These are phyloP conservation scores for Lasiosphaeria miniovina DNA, from an alignment of 495 filamentous ascomycete species.

Conservation along the genomic window DNA sequence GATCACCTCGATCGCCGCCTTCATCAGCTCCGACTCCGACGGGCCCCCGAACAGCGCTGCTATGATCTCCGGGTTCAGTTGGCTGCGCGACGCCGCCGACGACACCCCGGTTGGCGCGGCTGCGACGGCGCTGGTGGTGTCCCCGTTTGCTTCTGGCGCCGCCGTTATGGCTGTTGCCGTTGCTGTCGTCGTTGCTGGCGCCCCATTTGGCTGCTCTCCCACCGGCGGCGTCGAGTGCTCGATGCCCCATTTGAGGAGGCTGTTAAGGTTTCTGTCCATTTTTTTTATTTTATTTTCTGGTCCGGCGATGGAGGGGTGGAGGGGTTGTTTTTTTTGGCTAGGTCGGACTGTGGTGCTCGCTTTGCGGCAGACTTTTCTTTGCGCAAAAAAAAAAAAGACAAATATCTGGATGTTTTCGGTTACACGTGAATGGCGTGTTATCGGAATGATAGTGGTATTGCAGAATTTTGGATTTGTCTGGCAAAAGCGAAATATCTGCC, in stretches of 20 bases:
- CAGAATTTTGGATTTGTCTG: too few species aligned
- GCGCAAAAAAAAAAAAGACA: not conserved
- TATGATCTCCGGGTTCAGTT: constrained; percentile 63
- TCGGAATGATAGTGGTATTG: too few species aligned
- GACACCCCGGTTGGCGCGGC: constrained; percentile 1
- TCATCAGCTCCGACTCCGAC: constrained; percentile 88
- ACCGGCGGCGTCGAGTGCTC: constrained; percentile 53
- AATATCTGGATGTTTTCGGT: too few species aligned
- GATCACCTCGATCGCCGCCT: constrained; percentile 71
- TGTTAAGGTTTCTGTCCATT: constrained; percentile 50
- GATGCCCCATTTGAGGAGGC: constrained; percentile 92
- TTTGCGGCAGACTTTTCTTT: too few species aligned
- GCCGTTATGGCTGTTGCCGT: constrained; percentile 25
- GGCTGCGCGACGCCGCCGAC: constrained; percentile 27
- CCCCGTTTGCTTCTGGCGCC: constrained; percentile 34
- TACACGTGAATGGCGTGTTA: too few species aligned
- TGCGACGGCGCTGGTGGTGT: constrained; percentile 20
- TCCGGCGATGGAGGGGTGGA: not conserved
- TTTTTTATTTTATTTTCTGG: constrained; percentile 10
- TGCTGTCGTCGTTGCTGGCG: constrained; percentile 21
- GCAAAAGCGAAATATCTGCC: not conserved
- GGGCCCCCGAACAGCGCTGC: constrained; percentile 72
- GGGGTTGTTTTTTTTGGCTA: constrained; percentile 6
- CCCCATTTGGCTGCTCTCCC: not conserved
- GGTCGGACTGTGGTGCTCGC: not conserved